phyloP scores from a whole-genome alignment of 306 rosid species.

The Vigna radiata region DNA sequence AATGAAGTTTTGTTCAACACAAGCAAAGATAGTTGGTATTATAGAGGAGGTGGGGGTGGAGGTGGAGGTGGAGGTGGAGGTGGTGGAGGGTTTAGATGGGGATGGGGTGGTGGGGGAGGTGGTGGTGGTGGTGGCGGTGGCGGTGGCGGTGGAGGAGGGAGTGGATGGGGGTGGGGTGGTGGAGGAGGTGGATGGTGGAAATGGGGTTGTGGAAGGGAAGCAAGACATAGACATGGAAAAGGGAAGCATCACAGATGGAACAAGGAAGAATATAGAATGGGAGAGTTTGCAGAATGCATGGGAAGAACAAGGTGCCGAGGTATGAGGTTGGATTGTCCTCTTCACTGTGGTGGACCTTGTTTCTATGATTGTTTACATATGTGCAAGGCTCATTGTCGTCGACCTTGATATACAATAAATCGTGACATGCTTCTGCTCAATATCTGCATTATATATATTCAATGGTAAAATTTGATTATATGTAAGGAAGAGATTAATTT shows the following conservation, averaged over 20 bases:
- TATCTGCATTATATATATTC: too few species aligned
- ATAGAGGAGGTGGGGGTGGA: conserved; percentile 37
- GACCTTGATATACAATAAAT: conserved; percentile 24
- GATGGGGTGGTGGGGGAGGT: conserved; percentile 51
- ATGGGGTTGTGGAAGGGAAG: conserved; percentile 75
- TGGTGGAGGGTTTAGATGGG: conserved; percentile 45
- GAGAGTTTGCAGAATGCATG: conserved; percentile 87
- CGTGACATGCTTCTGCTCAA: too few species aligned
- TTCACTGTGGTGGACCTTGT: conserved; percentile 94
- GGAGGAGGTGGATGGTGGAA: conserved; percentile 86
- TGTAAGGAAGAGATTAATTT: too few species aligned
- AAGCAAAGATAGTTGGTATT: conserved; percentile 42
- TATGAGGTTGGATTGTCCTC: conserved; percentile 88
- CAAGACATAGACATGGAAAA: conserved; percentile 49
- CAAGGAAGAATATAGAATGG: conserved; percentile 61
- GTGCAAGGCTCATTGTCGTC: conserved; percentile 89
- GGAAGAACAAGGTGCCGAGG: conserved; percentile 75
- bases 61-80: conserved; percentile 27
- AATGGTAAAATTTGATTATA: too few species aligned
- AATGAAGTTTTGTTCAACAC: conserved; percentile 49
- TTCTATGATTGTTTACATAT: conserved; percentile 77
- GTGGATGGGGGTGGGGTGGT: conserved; percentile 74
- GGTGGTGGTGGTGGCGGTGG: conserved; percentile 25
- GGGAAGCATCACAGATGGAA: conserved; percentile 19
- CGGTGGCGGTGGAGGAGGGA: not conserved